Evolutionary conservation across 495 filamentous ascomycete genomes (phyloP), one percentile per base, ranked within the genome.

Genomic region (Collariella sp.): DNA sequence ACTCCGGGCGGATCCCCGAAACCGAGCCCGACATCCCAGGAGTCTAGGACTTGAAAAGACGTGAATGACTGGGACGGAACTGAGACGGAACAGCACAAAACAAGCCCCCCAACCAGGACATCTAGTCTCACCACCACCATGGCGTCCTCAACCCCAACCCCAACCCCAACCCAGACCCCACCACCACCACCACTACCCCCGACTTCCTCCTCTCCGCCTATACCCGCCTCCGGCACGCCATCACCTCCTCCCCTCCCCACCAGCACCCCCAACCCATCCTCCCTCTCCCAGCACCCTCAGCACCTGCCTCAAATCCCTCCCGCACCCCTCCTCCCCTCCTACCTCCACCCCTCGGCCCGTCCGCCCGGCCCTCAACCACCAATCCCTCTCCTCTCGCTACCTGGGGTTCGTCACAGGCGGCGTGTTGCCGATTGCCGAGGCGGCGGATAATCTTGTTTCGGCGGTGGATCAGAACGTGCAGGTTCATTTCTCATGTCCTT

Each of bases 351-450:
- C 60, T 41, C 1, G 67, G 65, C 33, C 60, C 63, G 75, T 91
- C 51, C 76, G 83, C 18, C 85, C 87, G 0, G 83, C 75, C 5
- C 78, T 91, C 51, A 85, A 84, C 57, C 72, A 67, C 16, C 78
- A 69, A 79, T 78, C 67, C 70, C 83, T 60, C 77, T 81, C 59
- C 65, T 75, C 77, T 1, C 68, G 67, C 55, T 97, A 95, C 73
- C 93, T 86, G 68, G 91, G 89, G 22, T 95, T 96, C 62, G 83
- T 97, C 7, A 94, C 85, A 0, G 91, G 91, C 18, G 87, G 88
- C 15, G 70, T 74, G 29, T 88, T 88, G 2, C 88, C 89, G 0
- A 81, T 88, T n/a, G 89, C 89, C 29, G 73, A 83, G 33, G 77
- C 88, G n/a, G 91, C 87, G 0, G 91, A 97, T 65, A 82, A 85